These are phyloP conservation scores for Maudiozyma turicensis DNA, from an alignment of 805 yeast genomes.

Conservation along the genomic window DNA sequence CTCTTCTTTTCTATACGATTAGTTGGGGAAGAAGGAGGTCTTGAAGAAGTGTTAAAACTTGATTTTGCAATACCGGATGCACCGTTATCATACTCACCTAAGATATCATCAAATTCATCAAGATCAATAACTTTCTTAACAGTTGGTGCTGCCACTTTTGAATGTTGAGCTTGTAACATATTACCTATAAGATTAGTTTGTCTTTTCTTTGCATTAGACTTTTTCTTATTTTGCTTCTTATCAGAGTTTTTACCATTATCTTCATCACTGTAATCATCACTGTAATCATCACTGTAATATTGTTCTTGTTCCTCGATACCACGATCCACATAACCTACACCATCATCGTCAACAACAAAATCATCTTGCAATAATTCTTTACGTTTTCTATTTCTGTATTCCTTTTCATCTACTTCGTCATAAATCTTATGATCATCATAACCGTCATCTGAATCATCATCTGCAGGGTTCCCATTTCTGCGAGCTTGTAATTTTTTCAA, in stretches of 20 bases:
- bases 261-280: slow-evolving; percentile 2
- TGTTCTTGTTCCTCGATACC: slow-evolving; percentile 84
- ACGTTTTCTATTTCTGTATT: slow-evolving; percentile 66
- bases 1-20: background rate
- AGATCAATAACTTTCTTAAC: slow-evolving; percentile 37
- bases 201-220: slow-evolving; percentile 16
- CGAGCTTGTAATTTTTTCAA: slow-evolving; percentile 54
- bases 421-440: slow-evolving; percentile 47
- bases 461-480: slow-evolving; percentile 24
- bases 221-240: slow-evolving; percentile 9
- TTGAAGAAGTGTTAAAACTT: background rate
- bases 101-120: slow-evolving; percentile 58
- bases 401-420: slow-evolving; percentile 79
- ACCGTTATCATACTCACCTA: slow-evolving; percentile 38
- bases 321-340: slow-evolving; percentile 87
- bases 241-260: slow-evolving; percentile 16
- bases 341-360: slow-evolving; percentile 89
- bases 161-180: slow-evolving; percentile 42
- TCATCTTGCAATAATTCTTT: slow-evolving; percentile 79
- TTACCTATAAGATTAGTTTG: slow-evolving; percentile 25
- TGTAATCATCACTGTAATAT: slow-evolving; percentile 38
- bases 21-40: slow-evolving; percentile 8
- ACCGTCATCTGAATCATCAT: slow-evolving; percentile 24
- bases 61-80: background rate
- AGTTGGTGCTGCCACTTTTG: slow-evolving; percentile 30